Base-by-base conservation (phyloP, 1,284 basidiomycete species). In the Singerocomus rubriflavus region DNA sequence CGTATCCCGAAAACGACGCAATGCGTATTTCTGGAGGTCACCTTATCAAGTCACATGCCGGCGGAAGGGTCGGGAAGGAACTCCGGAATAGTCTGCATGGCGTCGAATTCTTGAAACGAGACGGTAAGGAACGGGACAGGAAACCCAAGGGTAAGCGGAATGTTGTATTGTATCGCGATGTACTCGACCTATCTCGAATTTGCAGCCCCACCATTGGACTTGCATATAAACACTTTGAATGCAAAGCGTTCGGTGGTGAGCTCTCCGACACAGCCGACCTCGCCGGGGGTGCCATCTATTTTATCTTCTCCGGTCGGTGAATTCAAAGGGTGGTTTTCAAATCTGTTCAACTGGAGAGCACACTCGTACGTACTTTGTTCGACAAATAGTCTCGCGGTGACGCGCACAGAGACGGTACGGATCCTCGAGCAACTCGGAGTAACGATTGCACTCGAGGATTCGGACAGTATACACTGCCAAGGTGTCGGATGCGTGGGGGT, bases 311-410 rank as follows among this genome's bases (percentile, higher is more conserved):
- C 69, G n/a, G 82, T 86, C n/a, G 82, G 84, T 53, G 85, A 89
- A 64, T 82, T 89, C 68, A 87, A 86, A 61, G 88, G 86, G 37
- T 90, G 87, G 87, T 87, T 90, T 64, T 86, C 86, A 8, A 88
- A 84, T 58, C 71, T 90, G 32, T 90, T 90, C 72, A 83, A 79
- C 64, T 88, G 85, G 85, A 84, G 81, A 56, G 72, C 73, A 31
- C 78, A 86, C 63, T 73, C 76, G 13, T 82, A 81, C 53, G 75
- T 84, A n/a, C 72, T 93, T 16, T 88, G 85, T 63, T 91, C 90
- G 2, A 66, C 73, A 11, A 77, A 86, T 54, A 80, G 85, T 56
- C 69, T 85, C 41, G 66, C 71, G 7, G 73, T 76, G 33, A 91
- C 91, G 11, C 79, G 87, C 29, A 65, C 73, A 42, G 85, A 88